Conservation (phyloP, 257 asterid species). For the Solanum clarkiae region DNA sequence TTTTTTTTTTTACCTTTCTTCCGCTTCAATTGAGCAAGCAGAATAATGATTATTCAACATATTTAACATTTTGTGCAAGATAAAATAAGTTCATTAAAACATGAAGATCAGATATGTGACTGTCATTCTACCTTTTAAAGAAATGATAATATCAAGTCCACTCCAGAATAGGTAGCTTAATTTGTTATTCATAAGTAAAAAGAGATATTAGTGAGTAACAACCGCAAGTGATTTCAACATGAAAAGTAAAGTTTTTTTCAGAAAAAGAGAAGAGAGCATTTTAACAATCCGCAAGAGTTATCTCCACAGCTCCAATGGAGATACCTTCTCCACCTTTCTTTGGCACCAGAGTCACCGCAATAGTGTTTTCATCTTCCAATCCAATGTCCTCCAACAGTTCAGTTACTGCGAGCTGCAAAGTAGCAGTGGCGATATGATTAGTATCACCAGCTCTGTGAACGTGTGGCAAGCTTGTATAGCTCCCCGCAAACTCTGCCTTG, state of each 20-base stretch:
- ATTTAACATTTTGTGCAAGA: not conserved
- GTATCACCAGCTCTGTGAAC: not conserved
- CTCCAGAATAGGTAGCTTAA: not conserved
- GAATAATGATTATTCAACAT: not conserved
- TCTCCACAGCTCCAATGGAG: not conserved
- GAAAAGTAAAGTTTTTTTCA: not conserved
- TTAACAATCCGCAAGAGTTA: not conserved
- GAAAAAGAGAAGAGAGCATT: not conserved
- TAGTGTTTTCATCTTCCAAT: not conserved
- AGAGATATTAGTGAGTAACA: not conserved
- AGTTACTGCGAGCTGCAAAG: not conserved
- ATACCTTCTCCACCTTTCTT: not conserved
- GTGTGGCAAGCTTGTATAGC: constrained; percentile 43
- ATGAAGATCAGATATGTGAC: no score
- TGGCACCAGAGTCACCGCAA: not conserved
- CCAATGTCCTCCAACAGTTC: not conserved
- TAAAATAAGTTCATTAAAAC: no score
- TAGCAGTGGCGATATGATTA: not conserved
- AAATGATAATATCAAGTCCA: no score
- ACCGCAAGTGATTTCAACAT: not conserved
- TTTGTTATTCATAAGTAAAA: no score
- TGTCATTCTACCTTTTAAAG: no score
- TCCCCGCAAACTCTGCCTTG: constrained; percentile 38
- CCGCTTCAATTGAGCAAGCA: no score
- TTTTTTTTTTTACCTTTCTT: no score